Base-by-base conservation (phyloP, 2,329 filamentous ascomycete genomes). In the Arthroderma uncinatum region DNA sequence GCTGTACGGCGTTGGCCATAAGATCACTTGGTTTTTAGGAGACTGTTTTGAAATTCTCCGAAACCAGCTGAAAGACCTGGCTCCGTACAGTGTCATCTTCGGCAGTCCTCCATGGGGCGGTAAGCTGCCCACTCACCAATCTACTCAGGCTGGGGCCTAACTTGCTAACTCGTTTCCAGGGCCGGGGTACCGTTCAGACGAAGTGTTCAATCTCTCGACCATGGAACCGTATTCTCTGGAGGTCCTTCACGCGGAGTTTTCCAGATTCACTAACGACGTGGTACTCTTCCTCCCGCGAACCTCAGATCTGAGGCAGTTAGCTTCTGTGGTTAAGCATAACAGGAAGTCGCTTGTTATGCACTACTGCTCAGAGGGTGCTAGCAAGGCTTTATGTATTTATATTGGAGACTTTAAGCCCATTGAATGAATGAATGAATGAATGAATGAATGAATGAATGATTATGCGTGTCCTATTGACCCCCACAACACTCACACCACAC, bases 361-460 rank as follows among this genome's bases (percentile, higher is more conserved):
- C 74, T 97, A 97, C 69, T 95, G 91, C 67, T 88, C 95, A 75
- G 79, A 87, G 64, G 89, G 90, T 10, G 87, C 87, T 5, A 96
- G 91, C 71, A 96, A 96, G 73, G 81, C 81, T 21, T 67, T 84
- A 28, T 83, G 81, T 69, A 76, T 79, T 21, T 84, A 78, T 63
- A 79, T 80, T 62, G 81, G 81, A 3, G 71, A 74, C 9, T 81
- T 80, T 56, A 65, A 75, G 44, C 69, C 44, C n/a, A 48, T 48
- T 30, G 44, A 48, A n/a, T n/a, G n/a, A n/a, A n/a, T n/a, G n/a
- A n/a, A n/a, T 48, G 21, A 48, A 30, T 48, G 23, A 53, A 53
- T 21, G n/a, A 10, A 16, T 9, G 9, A n/a, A n/a, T n/a, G n/a
- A n/a, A n/a, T n/a, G n/a, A n/a, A n/a, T n/a, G n/a, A n/a, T n/a